These are phyloP conservation scores for Trametes punicea DNA, from an alignment of 768 basidiomycete genomes.

Conservation along the genomic window DNA sequence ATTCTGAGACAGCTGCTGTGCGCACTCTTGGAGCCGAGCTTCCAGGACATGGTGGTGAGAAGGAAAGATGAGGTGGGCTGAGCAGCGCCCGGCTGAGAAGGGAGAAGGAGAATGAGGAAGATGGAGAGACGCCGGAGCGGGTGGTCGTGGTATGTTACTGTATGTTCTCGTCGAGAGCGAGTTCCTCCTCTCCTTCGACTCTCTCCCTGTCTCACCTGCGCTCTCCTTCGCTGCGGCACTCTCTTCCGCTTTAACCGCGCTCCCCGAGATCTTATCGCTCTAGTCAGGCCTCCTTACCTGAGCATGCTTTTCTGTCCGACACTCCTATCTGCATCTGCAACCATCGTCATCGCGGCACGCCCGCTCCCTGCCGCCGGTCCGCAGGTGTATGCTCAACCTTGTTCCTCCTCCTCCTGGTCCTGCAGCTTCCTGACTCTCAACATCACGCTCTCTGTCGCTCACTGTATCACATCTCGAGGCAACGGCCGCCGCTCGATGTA, in stretches of 20 bases:
- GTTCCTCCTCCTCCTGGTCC: no score
- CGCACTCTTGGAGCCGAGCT: slow-evolving; percentile 31
- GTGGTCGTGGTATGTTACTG: neutral
- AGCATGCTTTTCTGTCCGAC: neutral
- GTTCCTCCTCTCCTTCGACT: neutral
- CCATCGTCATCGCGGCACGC: slow-evolving; percentile 1
- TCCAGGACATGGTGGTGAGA: slow-evolving; percentile 25
- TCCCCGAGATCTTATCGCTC: neutral
- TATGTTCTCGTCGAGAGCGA: neutral
- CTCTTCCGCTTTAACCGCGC: neutral
- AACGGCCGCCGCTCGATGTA: neutral
- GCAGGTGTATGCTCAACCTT: no score
- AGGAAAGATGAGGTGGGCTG: neutral
- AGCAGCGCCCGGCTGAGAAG: neutral
- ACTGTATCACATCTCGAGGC: slow-evolving; percentile 9
- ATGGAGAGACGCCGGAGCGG: slow-evolving; percentile 3
- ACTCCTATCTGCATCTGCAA: slow-evolving; percentile 3
- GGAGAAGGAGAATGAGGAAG: no score
- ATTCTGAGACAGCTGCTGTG: neutral
- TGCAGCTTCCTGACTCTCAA: neutral
- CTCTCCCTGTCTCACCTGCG: neutral
- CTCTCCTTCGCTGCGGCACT: no score
- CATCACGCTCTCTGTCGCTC: neutral
- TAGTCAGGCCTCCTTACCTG: neutral
- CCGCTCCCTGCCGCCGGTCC: neutral